Evolutionary conservation across 2,329 filamentous ascomycete species (phyloP).

Genomic region (Amesomyces nigricolor): DNA sequence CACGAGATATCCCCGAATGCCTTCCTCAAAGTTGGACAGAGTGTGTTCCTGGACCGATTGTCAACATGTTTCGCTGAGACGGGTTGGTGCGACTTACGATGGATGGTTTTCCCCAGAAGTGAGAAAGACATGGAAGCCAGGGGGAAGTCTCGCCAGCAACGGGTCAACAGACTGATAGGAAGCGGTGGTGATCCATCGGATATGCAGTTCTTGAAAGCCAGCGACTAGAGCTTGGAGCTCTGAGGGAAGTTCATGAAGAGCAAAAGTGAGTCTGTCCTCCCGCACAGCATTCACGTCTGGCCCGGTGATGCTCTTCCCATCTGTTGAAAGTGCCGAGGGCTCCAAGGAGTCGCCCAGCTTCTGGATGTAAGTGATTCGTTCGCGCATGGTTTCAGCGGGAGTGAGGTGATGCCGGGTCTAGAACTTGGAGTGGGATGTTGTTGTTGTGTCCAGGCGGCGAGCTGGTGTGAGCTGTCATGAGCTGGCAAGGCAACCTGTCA

Average conservation of each 20-base stretch:
- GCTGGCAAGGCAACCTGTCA: neutral
- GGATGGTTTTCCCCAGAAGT: constrained; percentile 47
- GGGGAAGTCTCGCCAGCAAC: constrained; percentile 66
- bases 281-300: constrained; percentile 59
- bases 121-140: constrained; percentile 77
- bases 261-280: constrained; percentile 73
- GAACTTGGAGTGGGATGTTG: neutral
- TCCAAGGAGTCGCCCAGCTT: constrained; percentile 58
- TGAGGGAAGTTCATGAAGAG: constrained; percentile 64
- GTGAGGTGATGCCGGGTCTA: neutral
- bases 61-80: neutral
- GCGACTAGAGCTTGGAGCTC: constrained; percentile 59
- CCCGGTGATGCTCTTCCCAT: constrained; percentile 48
- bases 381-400: constrained; percentile 51
- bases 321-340: constrained; percentile 56
- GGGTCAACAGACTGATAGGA: constrained; percentile 59
- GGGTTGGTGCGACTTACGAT: constrained; percentile 21
- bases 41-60: constrained; percentile 19
- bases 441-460: neutral
- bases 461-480: neutral
- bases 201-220: constrained; percentile 64
- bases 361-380: constrained; percentile 74
- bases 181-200: constrained; percentile 66
- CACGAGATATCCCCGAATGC: constrained; percentile 34
- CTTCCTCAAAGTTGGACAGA: constrained; percentile 31